These are phyloP conservation scores for Cystobasidium slooffiae DNA, from an alignment of 1,284 basidiomycete genomes.

Conservation along the genomic window DNA sequence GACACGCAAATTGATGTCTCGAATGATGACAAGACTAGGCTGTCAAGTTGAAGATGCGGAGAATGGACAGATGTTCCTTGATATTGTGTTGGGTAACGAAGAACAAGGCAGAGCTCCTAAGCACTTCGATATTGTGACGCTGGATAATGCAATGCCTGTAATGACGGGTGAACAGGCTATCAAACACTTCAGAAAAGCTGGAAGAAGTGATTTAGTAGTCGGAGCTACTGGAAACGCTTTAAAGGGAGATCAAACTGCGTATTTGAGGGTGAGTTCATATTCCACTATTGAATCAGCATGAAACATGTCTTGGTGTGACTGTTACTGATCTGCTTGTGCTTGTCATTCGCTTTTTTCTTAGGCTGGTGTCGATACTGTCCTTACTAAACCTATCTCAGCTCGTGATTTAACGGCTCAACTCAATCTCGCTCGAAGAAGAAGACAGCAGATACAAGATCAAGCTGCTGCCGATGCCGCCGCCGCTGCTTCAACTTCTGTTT, in stretches of 20 bases:
- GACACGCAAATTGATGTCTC: slow-evolving; percentile 79
- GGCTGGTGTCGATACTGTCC: slow-evolving; percentile 37
- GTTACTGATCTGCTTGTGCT: neutral
- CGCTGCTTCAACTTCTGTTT: too few species aligned
- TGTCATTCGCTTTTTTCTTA: neutral
- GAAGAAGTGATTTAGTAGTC: slow-evolving; percentile 48
- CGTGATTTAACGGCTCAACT: slow-evolving; percentile 26
- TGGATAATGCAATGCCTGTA: slow-evolving; percentile 55
- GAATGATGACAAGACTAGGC: slow-evolving; percentile 76
- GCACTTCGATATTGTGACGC: slow-evolving; percentile 36
- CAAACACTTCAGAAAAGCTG: slow-evolving; percentile 39
- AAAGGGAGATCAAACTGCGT: slow-evolving; percentile 38
- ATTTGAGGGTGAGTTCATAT: slow-evolving; percentile 24
- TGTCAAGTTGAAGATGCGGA: slow-evolving; percentile 80
- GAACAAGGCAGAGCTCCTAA: slow-evolving; percentile 2
- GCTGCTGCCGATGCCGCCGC: neutral
- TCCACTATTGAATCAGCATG: neutral
- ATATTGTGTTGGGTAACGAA: slow-evolving; percentile 65
- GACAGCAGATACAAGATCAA: slow-evolving; percentile 5
- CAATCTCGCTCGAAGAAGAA: slow-evolving; percentile 20
- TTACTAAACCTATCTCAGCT: slow-evolving; percentile 35
- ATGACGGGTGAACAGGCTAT: slow-evolving; percentile 49
- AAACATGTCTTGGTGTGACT: neutral
- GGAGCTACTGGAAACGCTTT: slow-evolving; percentile 52
- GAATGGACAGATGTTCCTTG: slow-evolving; percentile 79